A percentile compares a stretch with the other conserved stretches of the same genome.
Conservation (phyloP, 768 basidiomycete species). For the Fomitopsis pulvina region DNA sequence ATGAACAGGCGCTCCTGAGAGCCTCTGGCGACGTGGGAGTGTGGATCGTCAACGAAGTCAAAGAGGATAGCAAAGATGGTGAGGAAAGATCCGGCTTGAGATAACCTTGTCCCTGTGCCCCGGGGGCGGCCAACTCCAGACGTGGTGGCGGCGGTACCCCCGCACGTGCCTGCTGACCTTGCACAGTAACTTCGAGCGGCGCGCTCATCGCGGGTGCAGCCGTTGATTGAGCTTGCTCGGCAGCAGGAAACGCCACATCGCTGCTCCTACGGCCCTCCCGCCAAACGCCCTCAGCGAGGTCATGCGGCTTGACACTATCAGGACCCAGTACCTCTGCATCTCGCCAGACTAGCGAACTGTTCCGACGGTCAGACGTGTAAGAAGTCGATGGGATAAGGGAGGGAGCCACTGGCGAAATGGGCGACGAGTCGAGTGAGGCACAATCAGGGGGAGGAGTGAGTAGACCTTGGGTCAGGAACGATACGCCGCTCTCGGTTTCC, state of each 20-base stretch:
- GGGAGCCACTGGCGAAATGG: slow-evolving; percentile 9
- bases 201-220: background rate
- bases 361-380: slow-evolving; percentile 5
- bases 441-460: slow-evolving; percentile 9
- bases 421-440: slow-evolving; percentile 4
- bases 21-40: background rate
- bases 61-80: slow-evolving; percentile 11
- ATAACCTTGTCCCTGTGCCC: background rate
- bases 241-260: background rate
- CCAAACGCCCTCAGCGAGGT: slow-evolving; percentile 35
- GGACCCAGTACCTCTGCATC: slow-evolving; percentile 41
- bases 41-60: slow-evolving; percentile 2
- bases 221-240: background rate
- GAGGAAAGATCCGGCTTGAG: slow-evolving; percentile 8
- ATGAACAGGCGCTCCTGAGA: background rate
- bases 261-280: background rate
- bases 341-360: slow-evolving; percentile 31
- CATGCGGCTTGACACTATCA: slow-evolving; percentile 35
- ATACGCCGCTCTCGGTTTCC: slow-evolving; percentile 17
- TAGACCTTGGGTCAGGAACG: slow-evolving; percentile 10
- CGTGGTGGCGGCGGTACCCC: background rate
- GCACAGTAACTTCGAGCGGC: background rate
- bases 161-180: background rate
- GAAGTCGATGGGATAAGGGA: background rate
- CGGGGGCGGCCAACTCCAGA: background rate